A percentile compares a stretch with the other conserved stretches of the same genome.
phyloP scores from a whole-genome alignment of 2,329 filamentous ascomycete species.

The Alternaria panax region DNA sequence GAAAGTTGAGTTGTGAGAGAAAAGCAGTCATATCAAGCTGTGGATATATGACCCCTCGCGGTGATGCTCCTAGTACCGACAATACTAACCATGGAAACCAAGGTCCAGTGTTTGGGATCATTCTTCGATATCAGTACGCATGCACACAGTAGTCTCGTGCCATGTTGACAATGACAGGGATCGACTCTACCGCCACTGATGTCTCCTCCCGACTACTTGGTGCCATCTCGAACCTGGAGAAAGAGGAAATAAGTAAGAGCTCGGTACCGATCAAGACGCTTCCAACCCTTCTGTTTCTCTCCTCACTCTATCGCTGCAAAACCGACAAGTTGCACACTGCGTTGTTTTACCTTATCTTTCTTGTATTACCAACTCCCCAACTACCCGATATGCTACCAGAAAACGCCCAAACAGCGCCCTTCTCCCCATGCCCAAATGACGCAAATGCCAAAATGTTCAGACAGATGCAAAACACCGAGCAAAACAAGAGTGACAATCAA shows the following conservation, averaged over 20 bases:
- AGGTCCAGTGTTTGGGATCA: too few relatives aligned
- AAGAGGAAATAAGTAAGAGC: not conserved
- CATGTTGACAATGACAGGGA: too few relatives aligned
- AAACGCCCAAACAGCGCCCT: slow-evolving; percentile 11
- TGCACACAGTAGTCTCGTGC: too few relatives aligned
- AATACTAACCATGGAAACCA: too few relatives aligned
- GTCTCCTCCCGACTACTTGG: not conserved
- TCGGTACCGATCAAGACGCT: not conserved
- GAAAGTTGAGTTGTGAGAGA: not conserved
- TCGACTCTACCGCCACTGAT: not conserved
- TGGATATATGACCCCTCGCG: not conserved
- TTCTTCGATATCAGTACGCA: too few relatives aligned
- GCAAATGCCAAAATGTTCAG: not conserved
- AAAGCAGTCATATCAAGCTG: not conserved
- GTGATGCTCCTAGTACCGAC: not conserved
- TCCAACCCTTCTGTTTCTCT: not conserved
- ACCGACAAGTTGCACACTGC: not conserved
- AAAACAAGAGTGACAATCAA: not conserved
- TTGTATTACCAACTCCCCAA: not conserved
- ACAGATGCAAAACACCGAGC: not conserved
- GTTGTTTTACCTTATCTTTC: not conserved
- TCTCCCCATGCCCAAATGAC: not conserved
- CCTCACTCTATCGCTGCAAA: not conserved
- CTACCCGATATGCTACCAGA: not conserved
- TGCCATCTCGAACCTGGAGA: not conserved